Percentiles rank a stretch among this genome's conserved stretches.
Conservation (phyloP, 2,329 filamentous ascomycete species). For the Xylaria digitata region DNA sequence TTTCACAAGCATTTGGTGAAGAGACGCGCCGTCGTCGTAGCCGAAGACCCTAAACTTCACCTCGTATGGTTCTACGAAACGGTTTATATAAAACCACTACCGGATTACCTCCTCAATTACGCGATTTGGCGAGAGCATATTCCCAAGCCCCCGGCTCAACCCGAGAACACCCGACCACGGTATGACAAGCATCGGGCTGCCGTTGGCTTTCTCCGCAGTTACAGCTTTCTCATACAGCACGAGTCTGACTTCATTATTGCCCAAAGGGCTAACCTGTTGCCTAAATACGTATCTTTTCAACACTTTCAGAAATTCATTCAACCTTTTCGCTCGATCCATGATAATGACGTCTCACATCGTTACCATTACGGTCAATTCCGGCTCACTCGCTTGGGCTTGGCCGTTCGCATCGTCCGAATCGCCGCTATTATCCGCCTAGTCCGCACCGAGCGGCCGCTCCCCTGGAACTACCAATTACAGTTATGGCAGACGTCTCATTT, state of each 20-base stretch:
- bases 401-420: background rate
- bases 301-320: constrained; percentile 5
- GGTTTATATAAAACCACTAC: constrained; percentile 52
- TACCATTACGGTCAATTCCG: constrained; percentile 13
- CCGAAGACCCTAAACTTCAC: constrained; percentile 52
- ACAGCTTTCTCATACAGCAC: constrained; percentile 48
- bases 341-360: background rate
- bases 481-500: constrained; percentile 1
- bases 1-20: constrained; percentile 49
- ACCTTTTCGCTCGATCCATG: background rate
- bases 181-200: constrained; percentile 30
- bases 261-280: constrained; percentile 34
- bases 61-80: constrained; percentile 48
- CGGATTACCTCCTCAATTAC: constrained; percentile 45
- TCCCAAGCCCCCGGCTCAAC: background rate
- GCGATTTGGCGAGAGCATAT: constrained; percentile 45
- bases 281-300: constrained; percentile 9
- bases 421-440: background rate
- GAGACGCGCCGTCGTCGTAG: constrained; percentile 48
- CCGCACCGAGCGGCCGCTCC: background rate
- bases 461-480: background rate
- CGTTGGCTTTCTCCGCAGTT: constrained; percentile 52
- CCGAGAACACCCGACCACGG: background rate
- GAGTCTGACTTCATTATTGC: constrained; percentile 54
- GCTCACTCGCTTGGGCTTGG: background rate